These are phyloP conservation scores for Podospora pseudoanserina DNA, from an alignment of 495 filamentous ascomycete species.

Conservation along the genomic window DNA sequence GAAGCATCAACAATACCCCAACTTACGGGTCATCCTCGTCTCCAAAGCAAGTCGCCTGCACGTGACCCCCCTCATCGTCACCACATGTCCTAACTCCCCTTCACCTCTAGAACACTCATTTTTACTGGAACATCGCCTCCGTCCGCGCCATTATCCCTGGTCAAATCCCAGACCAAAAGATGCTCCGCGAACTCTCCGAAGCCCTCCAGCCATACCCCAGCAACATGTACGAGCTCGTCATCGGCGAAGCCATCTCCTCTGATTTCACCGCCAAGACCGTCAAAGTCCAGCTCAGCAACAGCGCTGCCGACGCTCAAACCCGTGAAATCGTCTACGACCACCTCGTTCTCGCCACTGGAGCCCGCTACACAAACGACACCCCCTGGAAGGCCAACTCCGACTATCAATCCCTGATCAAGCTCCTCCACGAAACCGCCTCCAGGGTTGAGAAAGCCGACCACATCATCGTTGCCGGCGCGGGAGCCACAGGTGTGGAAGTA, in stretches of 20 bases:
- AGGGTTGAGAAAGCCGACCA: slow-evolving; percentile 36
- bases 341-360: slow-evolving; percentile 86
- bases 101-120: slow-evolving; percentile 43
- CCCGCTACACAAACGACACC: slow-evolving; percentile 58
- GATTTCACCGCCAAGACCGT: slow-evolving; percentile 57
- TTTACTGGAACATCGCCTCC: slow-evolving; percentile 56
- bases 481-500: slow-evolving; percentile 42
- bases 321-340: slow-evolving; percentile 62
- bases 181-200: slow-evolving; percentile 43
- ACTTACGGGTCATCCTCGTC: slow-evolving; percentile 47
- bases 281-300: slow-evolving; percentile 29
- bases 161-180: slow-evolving; percentile 42
- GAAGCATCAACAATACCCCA: slow-evolving; percentile 31
- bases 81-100: slow-evolving; percentile 19
- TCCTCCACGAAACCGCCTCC: slow-evolving; percentile 29
- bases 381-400: slow-evolving; percentile 45
- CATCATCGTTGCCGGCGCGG: slow-evolving; percentile 45
- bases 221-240: slow-evolving; percentile 39
- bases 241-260: slow-evolving; percentile 38
- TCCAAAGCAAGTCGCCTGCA: slow-evolving; percentile 38
- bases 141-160: slow-evolving; percentile 53
- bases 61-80: background rate
- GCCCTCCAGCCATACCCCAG: slow-evolving; percentile 41
- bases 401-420: slow-evolving; percentile 33
- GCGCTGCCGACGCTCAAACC: slow-evolving; percentile 16